Evolutionary conservation across 2,329 filamentous ascomycete genomes (phyloP).

Genomic region (Claviceps sorghi): DNA sequence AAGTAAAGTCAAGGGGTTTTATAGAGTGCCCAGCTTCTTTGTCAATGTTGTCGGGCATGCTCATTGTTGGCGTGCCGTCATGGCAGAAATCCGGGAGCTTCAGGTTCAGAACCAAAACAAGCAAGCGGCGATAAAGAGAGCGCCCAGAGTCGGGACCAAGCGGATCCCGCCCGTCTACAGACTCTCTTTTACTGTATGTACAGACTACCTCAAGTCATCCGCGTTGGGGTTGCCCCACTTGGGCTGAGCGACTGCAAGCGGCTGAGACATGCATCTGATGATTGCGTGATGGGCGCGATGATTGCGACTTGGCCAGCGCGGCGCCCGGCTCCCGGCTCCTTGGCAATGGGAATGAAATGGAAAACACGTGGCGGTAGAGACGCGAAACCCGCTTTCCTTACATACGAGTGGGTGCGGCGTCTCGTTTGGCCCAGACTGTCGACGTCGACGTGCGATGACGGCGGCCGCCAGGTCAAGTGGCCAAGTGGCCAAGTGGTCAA

Average conservation of each 20-base stretch:
- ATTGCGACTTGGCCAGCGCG: background rate
- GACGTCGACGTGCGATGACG: no score
- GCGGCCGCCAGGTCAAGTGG: no score
- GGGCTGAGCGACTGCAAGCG: background rate
- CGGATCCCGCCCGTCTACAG: background rate
- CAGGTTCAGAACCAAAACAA: background rate
- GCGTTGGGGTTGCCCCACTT: background rate
- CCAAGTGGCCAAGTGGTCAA: no score
- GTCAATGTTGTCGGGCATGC: background rate
- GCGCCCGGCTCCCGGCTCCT: no score
- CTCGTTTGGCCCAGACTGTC: no score
- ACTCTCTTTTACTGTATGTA: no score
- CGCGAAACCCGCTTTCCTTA: background rate
- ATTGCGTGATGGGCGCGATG: conserved; percentile 2
- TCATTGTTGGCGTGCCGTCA: background rate
- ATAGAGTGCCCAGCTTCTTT: background rate
- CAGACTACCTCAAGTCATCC: background rate
- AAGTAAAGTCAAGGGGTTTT: background rate
- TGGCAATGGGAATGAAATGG: background rate
- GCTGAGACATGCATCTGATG: background rate
- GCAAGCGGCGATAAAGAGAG: background rate
- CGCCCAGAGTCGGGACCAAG: no score
- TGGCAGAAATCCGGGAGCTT: background rate
- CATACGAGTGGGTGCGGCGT: no score
- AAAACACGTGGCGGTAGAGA: background rate